A percentile compares a stretch with the other conserved stretches of the same genome.
phyloP scores from a whole-genome alignment of 805 yeast species.

The Candida xiaguanensis region DNA sequence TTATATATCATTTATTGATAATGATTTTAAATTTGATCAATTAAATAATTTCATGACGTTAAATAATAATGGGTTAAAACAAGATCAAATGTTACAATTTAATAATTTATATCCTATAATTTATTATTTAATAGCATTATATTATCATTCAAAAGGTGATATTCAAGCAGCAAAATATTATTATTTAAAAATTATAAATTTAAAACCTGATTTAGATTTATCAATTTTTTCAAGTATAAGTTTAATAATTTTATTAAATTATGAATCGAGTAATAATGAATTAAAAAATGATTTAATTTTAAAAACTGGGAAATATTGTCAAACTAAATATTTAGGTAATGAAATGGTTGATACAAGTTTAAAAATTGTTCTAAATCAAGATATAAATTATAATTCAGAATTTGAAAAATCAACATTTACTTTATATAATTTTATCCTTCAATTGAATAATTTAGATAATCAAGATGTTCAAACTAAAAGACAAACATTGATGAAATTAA shows the following conservation, averaged over 20 bases:
- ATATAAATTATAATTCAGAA: not conserved
- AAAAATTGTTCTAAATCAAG: too few species aligned
- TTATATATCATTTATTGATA: conserved; percentile 31
- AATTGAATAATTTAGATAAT: not conserved
- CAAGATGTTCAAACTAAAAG: not conserved
- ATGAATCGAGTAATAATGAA: conserved; percentile 12
- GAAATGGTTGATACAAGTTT: not conserved
- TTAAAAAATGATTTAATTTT: conserved; percentile 1
- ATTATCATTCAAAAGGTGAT: conserved; percentile 36
- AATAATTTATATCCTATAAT: conserved; percentile 34
- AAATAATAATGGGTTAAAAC: conserved; percentile 36
- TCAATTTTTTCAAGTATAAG: conserved; percentile 26
- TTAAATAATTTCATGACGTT: conserved; percentile 29
- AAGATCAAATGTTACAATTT: conserved; percentile 36
- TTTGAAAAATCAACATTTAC: conserved; percentile 1
- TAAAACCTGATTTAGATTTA: conserved; percentile 18
- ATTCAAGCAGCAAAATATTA: conserved; percentile 36
- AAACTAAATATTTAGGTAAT: not conserved
- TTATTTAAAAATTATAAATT: conserved; percentile 30
- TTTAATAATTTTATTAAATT: conserved; percentile 22
- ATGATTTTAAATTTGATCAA: conserved; percentile 19
- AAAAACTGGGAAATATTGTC: not conserved
- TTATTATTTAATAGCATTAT: conserved; percentile 37
- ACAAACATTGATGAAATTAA: not conserved
- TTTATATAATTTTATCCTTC: not conserved